Evolutionary conservation across 2,329 filamentous ascomycete species (phyloP).

Genomic region (Cladophialophora psammophila): DNA sequence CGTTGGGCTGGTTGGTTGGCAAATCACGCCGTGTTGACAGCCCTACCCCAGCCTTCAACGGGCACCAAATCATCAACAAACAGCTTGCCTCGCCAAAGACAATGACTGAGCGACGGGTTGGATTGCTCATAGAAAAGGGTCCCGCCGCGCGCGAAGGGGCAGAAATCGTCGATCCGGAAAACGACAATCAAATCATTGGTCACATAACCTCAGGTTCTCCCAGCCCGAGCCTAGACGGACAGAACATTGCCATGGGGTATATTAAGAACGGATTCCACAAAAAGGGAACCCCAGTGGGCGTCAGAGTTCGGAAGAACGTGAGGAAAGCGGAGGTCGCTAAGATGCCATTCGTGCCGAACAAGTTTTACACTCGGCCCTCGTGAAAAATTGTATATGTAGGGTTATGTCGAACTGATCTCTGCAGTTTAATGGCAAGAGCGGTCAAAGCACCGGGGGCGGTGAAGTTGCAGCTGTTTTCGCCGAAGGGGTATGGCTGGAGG

Average conservation of each 20-base stretch:
- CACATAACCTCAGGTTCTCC: conserved; percentile 88
- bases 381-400: neutral
- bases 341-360: conserved; percentile 86
- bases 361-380: conserved; percentile 67
- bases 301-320: conserved; percentile 78
- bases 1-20: conserved; percentile 81
- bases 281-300: conserved; percentile 78
- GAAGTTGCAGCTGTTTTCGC: neutral
- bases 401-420: neutral
- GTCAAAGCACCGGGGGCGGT: neutral
- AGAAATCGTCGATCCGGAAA: conserved; percentile 68
- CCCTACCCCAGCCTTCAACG: conserved; percentile 76
- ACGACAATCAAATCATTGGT: conserved; percentile 71
- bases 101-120: conserved; percentile 76
- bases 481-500: neutral
- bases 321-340: conserved; percentile 78
- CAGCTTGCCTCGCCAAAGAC: conserved; percentile 71
- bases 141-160: conserved; percentile 90
- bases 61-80: conserved; percentile 75
- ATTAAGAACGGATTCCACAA: conserved; percentile 83
- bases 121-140: conserved; percentile 77
- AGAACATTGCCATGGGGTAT: conserved; percentile 97
- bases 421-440: neutral
- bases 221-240: conserved; percentile 77
- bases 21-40: conserved; percentile 70